phyloP scores from a whole-genome alignment of 805 yeast species.

The Yamadazyma akitaensis region DNA sequence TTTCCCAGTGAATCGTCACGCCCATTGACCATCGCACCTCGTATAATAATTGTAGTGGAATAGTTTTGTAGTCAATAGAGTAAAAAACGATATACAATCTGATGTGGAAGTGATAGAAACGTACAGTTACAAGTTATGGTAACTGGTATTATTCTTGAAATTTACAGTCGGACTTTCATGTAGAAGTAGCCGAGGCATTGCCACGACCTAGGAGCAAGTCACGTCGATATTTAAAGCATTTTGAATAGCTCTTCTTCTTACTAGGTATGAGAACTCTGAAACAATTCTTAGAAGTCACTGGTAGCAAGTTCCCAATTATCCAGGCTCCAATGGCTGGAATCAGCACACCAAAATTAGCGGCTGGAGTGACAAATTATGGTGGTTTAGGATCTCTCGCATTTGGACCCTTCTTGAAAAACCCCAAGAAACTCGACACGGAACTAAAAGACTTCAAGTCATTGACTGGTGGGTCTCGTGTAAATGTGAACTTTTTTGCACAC shows the following conservation, averaged over 20 bases:
- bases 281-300: constrained; percentile 18
- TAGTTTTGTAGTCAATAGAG: background rate
- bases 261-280: constrained; percentile 8
- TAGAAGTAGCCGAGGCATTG: background rate
- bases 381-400: constrained; percentile 51
- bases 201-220: background rate
- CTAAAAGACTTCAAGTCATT: constrained; percentile 13
- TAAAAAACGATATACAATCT: background rate
- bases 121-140: too few relatives aligned
- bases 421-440: constrained; percentile 8
- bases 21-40: background rate
- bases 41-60: background rate
- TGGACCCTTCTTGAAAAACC: constrained; percentile 26
- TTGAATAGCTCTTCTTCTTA: background rate
- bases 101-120: background rate
- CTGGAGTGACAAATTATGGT: constrained; percentile 40
- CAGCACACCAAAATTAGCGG: constrained; percentile 43
- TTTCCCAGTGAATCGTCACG: background rate
- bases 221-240: too few relatives aligned
- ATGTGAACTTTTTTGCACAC: constrained; percentile 49
- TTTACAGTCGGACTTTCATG: background rate
- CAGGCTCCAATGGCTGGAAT: constrained; percentile 65
- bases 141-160: background rate
- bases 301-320: constrained; percentile 41
- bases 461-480: constrained; percentile 23